Evolutionary conservation across 2,329 filamentous ascomycete species (phyloP), one percentile per base, ranked within the genome.

Genomic region (Nannizziopsis arthrosporioides): DNA sequence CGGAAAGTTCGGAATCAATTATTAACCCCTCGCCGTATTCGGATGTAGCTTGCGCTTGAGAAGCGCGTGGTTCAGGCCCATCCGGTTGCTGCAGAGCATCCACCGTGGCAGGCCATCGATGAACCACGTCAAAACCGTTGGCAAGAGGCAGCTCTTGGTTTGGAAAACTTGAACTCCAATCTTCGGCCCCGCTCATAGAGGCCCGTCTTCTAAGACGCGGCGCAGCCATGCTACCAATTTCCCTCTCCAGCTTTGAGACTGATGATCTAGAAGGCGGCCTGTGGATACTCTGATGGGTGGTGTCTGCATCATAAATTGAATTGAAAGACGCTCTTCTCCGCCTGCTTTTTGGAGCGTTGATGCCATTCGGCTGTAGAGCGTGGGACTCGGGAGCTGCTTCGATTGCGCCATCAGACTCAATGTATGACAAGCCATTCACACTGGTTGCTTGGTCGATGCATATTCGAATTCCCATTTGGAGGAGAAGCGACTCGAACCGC

Each of bases 391-490:
- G 38, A 37, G 37, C 32, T 15, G 19, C 44, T 18, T 50, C 48
- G n/a, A 22, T 22, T 39, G 27, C 43, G 8, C 55, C 51, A 65
- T 56, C 55, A 65, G 56, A 14, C 14, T 48, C 40, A 32, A 48
- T 32, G n/a, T 42, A 19, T 14, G 40, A 40, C 22, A 48, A 9
- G 15, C 46, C 46, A 38, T 48, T 44, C 18, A 14, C 27, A n/a
- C 43, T 43, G 8, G 40, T 44, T 15, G 46, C 43, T 38, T 39
- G 46, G 14, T 48, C 46, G 27, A 41, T 43, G 52, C 85, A 80
- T 47, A 92, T 71, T 37, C 80, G 73, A 53, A 90, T 87, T 17
- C 81, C 81, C 73, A 87, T 80, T 43, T 77, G 74, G 12, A 68
- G 70, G 54, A 93, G 71, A 51, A 86, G 73, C 49, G 75, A 70